phyloP scores from a whole-genome alignment of 495 filamentous ascomycete species.

The Aspergillus affinis region DNA sequence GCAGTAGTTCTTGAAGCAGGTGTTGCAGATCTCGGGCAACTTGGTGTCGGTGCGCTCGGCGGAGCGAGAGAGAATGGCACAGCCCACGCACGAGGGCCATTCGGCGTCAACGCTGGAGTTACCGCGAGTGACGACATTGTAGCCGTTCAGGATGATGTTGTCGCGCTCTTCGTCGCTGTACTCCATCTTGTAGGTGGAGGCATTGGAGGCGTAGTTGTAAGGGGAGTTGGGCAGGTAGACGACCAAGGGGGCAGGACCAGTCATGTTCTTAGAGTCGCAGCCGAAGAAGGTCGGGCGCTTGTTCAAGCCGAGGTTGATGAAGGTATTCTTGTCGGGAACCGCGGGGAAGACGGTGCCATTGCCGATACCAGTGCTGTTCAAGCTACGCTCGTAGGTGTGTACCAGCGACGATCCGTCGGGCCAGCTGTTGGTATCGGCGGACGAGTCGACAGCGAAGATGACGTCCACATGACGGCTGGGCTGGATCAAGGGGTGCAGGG shows the following conservation, averaged over 20 bases:
- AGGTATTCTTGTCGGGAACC: slow-evolving; percentile 77
- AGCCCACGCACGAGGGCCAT: slow-evolving; percentile 79
- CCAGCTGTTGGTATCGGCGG: slow-evolving; percentile 77
- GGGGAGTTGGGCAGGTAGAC: slow-evolving; percentile 85
- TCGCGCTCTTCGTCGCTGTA: slow-evolving; percentile 66
- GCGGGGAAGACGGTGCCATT: slow-evolving; percentile 83
- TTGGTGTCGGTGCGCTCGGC: slow-evolving; percentile 59
- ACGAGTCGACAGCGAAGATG: slow-evolving; percentile 85
- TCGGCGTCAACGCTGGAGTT: slow-evolving; percentile 67
- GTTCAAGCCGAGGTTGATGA: slow-evolving; percentile 83
- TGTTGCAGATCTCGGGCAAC: slow-evolving; percentile 61
- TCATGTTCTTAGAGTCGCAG: slow-evolving; percentile 65
- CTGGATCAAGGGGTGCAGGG: slow-evolving; percentile 79
- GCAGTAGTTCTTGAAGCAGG: slow-evolving; percentile 77
- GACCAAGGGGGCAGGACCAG: slow-evolving; percentile 57
- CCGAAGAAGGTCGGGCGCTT: slow-evolving; percentile 86
- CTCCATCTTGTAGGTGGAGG: slow-evolving; percentile 63
- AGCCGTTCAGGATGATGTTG: slow-evolving; percentile 76
- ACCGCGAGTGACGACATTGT: slow-evolving; percentile 73
- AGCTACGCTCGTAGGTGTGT: slow-evolving; percentile 75
- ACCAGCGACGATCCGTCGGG: slow-evolving; percentile 81
- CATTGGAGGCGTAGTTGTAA: slow-evolving; percentile 68
- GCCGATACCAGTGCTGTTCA: slow-evolving; percentile 50
- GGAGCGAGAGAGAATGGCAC: slow-evolving; percentile 71
- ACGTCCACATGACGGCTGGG: slow-evolving; percentile 75